Evolutionary conservation across 2,329 filamentous ascomycete species (phyloP).

Genomic region (Malbranchea cinnamomea): DNA sequence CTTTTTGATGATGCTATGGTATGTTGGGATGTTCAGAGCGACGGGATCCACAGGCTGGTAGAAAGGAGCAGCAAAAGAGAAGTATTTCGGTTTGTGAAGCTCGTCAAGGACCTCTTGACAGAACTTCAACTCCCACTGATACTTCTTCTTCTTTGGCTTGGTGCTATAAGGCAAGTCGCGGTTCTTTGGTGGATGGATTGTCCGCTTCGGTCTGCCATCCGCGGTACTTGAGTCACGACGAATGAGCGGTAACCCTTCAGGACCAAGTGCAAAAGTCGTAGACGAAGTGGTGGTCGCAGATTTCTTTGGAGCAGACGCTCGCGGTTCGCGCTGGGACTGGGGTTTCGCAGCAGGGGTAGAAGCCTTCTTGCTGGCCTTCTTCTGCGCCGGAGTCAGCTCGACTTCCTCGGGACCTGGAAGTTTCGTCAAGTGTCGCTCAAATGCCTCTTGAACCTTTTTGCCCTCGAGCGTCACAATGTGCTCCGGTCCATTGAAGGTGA

Average conservation of each 20-base stretch:
- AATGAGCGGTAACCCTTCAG: constrained; percentile 65
- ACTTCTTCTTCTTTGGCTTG: constrained; percentile 81
- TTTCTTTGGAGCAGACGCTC: constrained; percentile 11
- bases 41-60: constrained; percentile 79
- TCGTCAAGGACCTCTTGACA: constrained; percentile 70
- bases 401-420: constrained; percentile 41
- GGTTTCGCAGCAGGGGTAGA: constrained; percentile 24
- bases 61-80: constrained; percentile 56
- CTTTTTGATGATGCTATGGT: constrained; percentile 87
- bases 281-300: constrained; percentile 28
- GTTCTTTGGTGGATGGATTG: constrained; percentile 79
- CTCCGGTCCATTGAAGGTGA: constrained; percentile 64
- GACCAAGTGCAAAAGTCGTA: constrained; percentile 56
- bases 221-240: constrained; percentile 68
- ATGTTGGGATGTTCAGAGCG: constrained; percentile 81
- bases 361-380: constrained; percentile 36
- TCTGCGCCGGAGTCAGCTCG: constrained; percentile 48
- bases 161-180: constrained; percentile 83
- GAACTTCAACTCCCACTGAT: constrained; percentile 77
- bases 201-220: constrained; percentile 76
- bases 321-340: constrained; percentile 35
- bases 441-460: constrained; percentile 43
- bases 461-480: constrained; percentile 60
- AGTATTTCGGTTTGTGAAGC: constrained; percentile 59
- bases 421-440: constrained; percentile 45